Evolutionary conservation across 2,329 filamentous ascomycete genomes (phyloP), one percentile per base, ranked within the genome.

Genomic region (Neoscytalidium dimidiatum): DNA sequence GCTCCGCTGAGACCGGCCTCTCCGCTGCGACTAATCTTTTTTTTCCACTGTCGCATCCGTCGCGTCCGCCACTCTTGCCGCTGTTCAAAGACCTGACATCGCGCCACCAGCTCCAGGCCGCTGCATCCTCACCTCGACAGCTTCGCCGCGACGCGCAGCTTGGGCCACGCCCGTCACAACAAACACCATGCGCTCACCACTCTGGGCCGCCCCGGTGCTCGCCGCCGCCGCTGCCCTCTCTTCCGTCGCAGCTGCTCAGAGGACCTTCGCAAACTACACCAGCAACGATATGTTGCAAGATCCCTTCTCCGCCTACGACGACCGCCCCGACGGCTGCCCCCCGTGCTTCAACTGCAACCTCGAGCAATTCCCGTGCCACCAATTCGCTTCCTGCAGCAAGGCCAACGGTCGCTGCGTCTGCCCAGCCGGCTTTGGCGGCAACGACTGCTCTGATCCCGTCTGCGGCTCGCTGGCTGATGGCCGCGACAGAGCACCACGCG

Each of bases 291-390:
- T 71, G 35, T 73, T 75, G 38, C 68, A 72, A 8, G 67, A 71
- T 46, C 87, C 91, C 74, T 83, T 93, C 74, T 85, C 89, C 41
- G 80, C 94, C 52, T 86, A 92, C 79, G 90, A 87, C 69, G 88
- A 90, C 72, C 86, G 92, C 57, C 90, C 92, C 6, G 86, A 86
- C 68, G 87, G 90, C 72, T 95, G 92, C 75, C 92, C 92, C 62
- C 92, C 92, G 73, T 95, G 95, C 83, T 99, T 99, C 85, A 98
- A 99, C 86, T 99, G 95, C 81, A 91, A 97, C 66, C 86, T 99
- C 17, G 94, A 95, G 29, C 92, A 92, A 68, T 96, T 97, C 77
- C 89, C 88, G 68, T 99, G 95, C 78, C 88, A 92, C 68, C 95
- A 99, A 80, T 99, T 91, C 76, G 91, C 93, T 38, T 85, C 88